Conservation (phyloP, 805 yeast species). For the Saccharomycopsis sp. region DNA sequence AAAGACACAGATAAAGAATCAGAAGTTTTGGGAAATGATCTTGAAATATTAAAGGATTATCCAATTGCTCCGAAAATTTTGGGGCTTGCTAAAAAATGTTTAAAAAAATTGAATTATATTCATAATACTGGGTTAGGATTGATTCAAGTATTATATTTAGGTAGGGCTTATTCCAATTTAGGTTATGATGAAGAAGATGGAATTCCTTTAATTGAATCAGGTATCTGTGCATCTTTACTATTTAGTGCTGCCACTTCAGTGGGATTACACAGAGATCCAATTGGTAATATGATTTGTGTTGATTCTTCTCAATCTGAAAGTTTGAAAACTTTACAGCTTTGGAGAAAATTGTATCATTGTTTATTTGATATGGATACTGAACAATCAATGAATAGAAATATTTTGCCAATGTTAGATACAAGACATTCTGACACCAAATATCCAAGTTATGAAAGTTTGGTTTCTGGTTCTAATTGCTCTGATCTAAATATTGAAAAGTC, state of each 20-base stretch:
- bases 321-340: conserved; percentile 23
- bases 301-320: conserved; percentile 1
- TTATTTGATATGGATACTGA: conserved; percentile 25
- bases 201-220: conserved; percentile 31
- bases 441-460: conserved; percentile 9
- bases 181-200: conserved; percentile 46
- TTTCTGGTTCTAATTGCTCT: conserved; percentile 8
- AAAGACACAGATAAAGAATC: background rate
- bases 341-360: conserved; percentile 32
- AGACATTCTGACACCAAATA: conserved; percentile 9
- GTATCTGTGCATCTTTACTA: conserved; percentile 28
- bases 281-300: conserved; percentile 4
- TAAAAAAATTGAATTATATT: conserved; percentile 30
- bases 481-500: conserved; percentile 16
- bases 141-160: conserved; percentile 32
- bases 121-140: conserved; percentile 32
- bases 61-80: conserved; percentile 33
- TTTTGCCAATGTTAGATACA: conserved; percentile 1
- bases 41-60: conserved; percentile 25
- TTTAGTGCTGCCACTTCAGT: conserved; percentile 32
- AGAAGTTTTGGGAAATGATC: conserved; percentile 16
- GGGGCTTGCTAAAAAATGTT: conserved; percentile 29
- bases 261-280: conserved; percentile 36
- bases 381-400: conserved; percentile 7
- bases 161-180: conserved; percentile 30